Conservation (phyloP, 2,329 filamentous ascomycete species). For the Magnaporthiopsis incrustans region DNA sequence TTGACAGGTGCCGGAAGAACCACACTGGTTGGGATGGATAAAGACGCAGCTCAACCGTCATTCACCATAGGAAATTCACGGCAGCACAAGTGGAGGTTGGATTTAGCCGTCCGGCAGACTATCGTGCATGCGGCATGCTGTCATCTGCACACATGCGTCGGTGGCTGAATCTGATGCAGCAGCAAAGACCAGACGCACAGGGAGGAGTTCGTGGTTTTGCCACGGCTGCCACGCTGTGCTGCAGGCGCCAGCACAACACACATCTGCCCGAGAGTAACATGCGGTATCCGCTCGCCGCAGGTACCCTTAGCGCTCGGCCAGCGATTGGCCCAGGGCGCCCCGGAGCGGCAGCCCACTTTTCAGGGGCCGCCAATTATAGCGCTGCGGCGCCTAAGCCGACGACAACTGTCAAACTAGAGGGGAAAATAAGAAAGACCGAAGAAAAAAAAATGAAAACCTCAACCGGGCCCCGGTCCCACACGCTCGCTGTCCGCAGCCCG, state of each 20-base stretch:
- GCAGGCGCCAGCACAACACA: background rate
- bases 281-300: background rate
- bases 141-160: background rate
- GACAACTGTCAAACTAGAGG: constrained; percentile 2
- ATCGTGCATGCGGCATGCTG: background rate
- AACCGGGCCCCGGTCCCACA: background rate
- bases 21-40: background rate
- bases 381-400: constrained; percentile 5
- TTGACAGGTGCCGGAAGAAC: no score
- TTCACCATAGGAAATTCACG: background rate
- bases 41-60: background rate
- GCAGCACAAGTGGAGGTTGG: background rate
- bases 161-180: no score
- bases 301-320: constrained; percentile 1
- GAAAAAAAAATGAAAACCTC: background rate
- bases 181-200: no score
- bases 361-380: constrained; percentile 6
- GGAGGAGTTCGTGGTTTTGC: no score
- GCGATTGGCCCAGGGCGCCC: constrained; percentile 4
- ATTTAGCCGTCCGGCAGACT: background rate
- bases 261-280: no score
- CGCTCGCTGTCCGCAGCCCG: background rate
- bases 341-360: background rate
- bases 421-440: background rate
- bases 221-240: background rate